phyloP scores from a whole-genome alignment of 257 asterid species.

The Nicotiana undulata region DNA sequence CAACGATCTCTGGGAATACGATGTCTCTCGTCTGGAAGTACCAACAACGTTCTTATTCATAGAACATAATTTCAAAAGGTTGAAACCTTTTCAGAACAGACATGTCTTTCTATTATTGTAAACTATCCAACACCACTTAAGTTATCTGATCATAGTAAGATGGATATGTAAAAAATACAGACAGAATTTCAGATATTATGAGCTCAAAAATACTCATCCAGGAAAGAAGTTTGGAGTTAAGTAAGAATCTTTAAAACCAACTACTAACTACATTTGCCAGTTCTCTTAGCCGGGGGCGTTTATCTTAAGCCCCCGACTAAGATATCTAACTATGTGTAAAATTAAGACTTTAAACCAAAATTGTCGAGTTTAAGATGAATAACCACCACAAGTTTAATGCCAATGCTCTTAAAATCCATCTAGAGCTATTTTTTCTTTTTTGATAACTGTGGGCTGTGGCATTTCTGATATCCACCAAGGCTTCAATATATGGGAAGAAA shows the following conservation, averaged over 20 bases:
- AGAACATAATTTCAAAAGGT: not conserved
- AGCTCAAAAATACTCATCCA: not conserved
- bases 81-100: not conserved
- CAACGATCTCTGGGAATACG: too few species aligned
- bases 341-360: not conserved
- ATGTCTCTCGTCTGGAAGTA: too few species aligned
- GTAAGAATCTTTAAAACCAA: not conserved
- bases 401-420: too few species aligned
- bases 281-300: too few species aligned
- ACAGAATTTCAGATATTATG: not conserved
- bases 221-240: too few species aligned
- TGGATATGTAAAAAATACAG: not conserved
- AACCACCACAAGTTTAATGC: too few species aligned
- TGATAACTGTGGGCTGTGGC: too few species aligned
- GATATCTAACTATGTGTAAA: not conserved
- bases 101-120: not conserved
- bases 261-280: too few species aligned
- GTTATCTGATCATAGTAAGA: not conserved
- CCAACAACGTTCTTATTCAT: not conserved
- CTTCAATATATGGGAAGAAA: not conserved
- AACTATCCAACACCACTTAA: too few species aligned
- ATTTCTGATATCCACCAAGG: too few species aligned
- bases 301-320: not conserved
- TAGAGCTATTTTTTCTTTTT: too few species aligned
- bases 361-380: too few species aligned